A percentile compares a stretch with the other conserved stretches of the same genome.
Conservation (phyloP, 805 yeast genomes). For the Saturnispora sekii region DNA sequence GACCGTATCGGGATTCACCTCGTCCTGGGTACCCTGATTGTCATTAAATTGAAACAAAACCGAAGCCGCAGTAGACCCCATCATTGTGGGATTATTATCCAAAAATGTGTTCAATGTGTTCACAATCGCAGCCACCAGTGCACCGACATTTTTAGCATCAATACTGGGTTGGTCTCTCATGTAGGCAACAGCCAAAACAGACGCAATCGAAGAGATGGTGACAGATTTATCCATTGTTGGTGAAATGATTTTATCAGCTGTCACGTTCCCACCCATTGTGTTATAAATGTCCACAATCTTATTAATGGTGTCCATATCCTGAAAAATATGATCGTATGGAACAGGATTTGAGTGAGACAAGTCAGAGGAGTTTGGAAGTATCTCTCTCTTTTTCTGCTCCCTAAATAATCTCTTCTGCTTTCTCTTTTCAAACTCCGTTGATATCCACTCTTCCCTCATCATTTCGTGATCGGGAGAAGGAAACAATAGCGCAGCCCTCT, state of each 20-base stretch:
- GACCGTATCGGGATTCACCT: not conserved
- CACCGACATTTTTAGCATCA: conserved; percentile 14
- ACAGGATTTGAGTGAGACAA: conserved; percentile 8
- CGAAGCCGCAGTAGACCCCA: not conserved
- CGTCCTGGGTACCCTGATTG: not conserved
- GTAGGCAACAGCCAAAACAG: conserved; percentile 19
- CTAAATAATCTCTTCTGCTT: conserved; percentile 48
- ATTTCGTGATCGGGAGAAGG: conserved; percentile 50
- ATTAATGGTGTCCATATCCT: conserved; percentile 5
- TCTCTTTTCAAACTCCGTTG: conserved; percentile 58
- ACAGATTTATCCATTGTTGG: conserved; percentile 17
- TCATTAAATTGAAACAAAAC: not conserved
- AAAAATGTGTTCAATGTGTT: conserved; percentile 16
- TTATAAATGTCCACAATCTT: conserved; percentile 20
- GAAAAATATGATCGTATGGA: conserved; percentile 5
- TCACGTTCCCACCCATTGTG: conserved; percentile 28
- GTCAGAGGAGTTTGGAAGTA: conserved; percentile 6
- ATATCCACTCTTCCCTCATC: conserved; percentile 58
- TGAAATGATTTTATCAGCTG: conserved; percentile 7
- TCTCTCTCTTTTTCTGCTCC: conserved; percentile 26
- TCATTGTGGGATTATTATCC: conserved; percentile 2
- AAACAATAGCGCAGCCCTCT: conserved; percentile 58
- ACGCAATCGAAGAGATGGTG: conserved; percentile 20
- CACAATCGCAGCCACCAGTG: conserved; percentile 25
- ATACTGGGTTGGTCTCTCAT: conserved; percentile 9